Evolutionary conservation across 2,329 filamentous ascomycete species (phyloP).

Genomic region (Epicoccum nigrum): DNA sequence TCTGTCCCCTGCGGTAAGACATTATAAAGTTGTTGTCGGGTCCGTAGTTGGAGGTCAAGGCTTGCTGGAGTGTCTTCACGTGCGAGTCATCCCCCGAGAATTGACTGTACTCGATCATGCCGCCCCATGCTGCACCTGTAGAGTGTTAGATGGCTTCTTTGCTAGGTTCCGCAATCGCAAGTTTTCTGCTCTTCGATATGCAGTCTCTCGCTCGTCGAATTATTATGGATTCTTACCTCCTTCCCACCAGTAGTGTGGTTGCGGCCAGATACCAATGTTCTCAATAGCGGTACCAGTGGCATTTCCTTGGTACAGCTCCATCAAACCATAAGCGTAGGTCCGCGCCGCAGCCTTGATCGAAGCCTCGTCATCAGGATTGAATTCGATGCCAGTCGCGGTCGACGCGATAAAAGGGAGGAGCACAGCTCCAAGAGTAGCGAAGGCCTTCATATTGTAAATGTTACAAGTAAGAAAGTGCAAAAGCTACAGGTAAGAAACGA

Average conservation of each 20-base stretch:
- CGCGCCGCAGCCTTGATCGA: conserved; percentile 38
- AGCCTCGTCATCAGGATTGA: conserved; percentile 42
- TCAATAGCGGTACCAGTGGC: conserved; percentile 27
- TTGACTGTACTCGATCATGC: conserved; percentile 53
- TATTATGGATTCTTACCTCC: conserved; percentile 32
- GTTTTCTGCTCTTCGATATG: no score
- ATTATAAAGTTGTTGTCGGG: conserved; percentile 53
- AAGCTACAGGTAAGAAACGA: conserved; percentile 23
- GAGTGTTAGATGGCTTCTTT: no score
- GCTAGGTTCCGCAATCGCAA: no score
- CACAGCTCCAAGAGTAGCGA: conserved; percentile 42
- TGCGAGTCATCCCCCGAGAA: conserved; percentile 55
- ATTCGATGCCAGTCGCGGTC: conserved; percentile 36
- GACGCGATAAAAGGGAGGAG: conserved; percentile 41
- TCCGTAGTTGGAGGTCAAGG: conserved; percentile 52
- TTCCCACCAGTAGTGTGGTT: conserved; percentile 57
- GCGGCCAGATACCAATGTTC: conserved; percentile 50
- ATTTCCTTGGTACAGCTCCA: conserved; percentile 44
- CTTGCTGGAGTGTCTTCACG: conserved; percentile 49
- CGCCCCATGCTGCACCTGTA: conserved; percentile 41
- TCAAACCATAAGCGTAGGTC: conserved; percentile 43
- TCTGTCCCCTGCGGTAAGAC: conserved; percentile 47
- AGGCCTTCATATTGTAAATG: conserved; percentile 40
- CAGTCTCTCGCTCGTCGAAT: no score
- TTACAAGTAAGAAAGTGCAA: conserved; percentile 23